Evolutionary conservation across 176 grass and related monocot species (phyloP).

Genomic region (Saccharum spontaneum): DNA sequence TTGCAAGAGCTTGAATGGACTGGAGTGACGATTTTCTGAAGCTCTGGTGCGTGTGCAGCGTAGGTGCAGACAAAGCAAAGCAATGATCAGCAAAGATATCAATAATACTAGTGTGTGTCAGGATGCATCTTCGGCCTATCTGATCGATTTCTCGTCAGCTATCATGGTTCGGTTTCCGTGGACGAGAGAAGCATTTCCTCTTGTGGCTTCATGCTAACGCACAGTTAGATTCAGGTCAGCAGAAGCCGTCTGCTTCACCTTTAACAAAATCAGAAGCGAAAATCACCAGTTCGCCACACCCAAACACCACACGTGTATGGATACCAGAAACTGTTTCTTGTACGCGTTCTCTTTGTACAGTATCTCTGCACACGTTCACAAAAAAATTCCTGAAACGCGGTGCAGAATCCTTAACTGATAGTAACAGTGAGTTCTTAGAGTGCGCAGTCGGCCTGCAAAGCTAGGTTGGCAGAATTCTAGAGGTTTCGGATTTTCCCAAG

Average conservation of each 20-base stretch:
- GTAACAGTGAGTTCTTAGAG: background rate
- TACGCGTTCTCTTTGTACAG: background rate
- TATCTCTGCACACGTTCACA: background rate
- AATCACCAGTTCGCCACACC: background rate
- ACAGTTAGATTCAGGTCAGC: background rate
- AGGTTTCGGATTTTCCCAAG: conserved; percentile 21
- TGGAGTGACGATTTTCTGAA: background rate
- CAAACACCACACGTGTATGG: background rate
- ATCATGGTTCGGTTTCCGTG: conserved; percentile 5
- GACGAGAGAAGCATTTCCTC: background rate
- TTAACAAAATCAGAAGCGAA: background rate
- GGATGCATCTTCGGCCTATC: conserved; percentile 20
- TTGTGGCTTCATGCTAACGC: conserved; percentile 18
- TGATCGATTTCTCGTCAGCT: conserved; percentile 24
- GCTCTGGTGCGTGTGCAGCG: background rate
- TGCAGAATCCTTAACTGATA: background rate
- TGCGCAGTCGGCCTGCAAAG: background rate
- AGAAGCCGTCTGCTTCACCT: conserved; percentile 23
- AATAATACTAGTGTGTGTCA: background rate
- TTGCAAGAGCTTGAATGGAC: background rate
- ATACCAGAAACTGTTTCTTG: background rate
- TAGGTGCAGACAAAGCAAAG: conserved; percentile 8
- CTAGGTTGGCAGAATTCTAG: background rate
- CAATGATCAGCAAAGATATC: conserved; percentile 12
- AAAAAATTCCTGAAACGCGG: background rate